phyloP scores from a whole-genome alignment of 306 rosid species.

The Prosopis cineraria region DNA sequence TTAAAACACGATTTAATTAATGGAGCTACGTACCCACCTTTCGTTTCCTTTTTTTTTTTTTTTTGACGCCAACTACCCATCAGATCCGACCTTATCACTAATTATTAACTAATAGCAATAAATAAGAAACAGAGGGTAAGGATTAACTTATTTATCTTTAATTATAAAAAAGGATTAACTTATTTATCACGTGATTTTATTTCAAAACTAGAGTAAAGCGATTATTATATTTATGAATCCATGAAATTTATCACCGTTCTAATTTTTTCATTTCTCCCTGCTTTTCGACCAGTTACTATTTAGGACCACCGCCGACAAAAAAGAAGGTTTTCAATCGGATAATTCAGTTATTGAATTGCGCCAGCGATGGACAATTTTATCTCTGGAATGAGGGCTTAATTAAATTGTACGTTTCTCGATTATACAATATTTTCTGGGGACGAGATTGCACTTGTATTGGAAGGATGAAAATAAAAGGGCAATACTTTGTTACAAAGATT shows the following conservation, averaged over 20 bases:
- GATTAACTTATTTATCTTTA: background rate
- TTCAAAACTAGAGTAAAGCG: background rate
- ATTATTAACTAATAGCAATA: background rate
- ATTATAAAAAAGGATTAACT: background rate
- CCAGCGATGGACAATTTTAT: background rate
- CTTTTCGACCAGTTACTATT: background rate
- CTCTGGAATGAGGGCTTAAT: too few relatives aligned
- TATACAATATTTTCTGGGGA: too few relatives aligned
- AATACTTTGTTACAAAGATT: too few relatives aligned
- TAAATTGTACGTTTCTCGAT: too few relatives aligned
- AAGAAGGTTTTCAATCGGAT: too few relatives aligned
- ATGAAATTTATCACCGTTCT: background rate
- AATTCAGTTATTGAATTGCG: too few relatives aligned
- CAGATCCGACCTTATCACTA: background rate
- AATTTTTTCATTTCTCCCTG: background rate
- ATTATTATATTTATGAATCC: background rate
- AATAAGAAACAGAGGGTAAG: background rate
- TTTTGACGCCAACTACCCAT: background rate
- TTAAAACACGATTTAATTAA: background rate
- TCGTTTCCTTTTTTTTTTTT: background rate
- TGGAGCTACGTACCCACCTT: background rate
- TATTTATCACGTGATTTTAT: constrained; percentile 1
- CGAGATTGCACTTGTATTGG: too few relatives aligned
- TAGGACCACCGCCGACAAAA: background rate
- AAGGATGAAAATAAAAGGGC: too few relatives aligned